These are phyloP conservation scores for Colletotrichum abscissum DNA, from an alignment of 2,329 filamentous ascomycete genomes.

Conservation along the genomic window DNA sequence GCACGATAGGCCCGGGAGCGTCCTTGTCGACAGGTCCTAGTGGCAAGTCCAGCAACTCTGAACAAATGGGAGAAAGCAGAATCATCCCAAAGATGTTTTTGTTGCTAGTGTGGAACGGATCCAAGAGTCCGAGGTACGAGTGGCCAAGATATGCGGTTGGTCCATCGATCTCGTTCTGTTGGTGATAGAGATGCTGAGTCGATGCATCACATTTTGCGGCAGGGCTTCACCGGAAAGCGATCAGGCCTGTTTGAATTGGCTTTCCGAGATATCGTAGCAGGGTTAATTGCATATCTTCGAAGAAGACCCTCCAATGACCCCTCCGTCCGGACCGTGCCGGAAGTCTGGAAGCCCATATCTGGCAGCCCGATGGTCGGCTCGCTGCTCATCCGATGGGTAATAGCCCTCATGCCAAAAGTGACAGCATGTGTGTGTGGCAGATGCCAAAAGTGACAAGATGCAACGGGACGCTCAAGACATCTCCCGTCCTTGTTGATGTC, in stretches of 20 bases:
- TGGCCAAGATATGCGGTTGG: neutral
- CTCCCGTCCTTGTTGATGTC: neutral
- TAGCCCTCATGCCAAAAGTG: neutral
- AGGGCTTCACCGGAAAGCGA: neutral
- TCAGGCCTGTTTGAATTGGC: conserved; percentile 9
- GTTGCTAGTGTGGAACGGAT: neutral
- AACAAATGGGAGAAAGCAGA: neutral
- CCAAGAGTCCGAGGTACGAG: neutral
- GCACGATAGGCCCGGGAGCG: neutral
- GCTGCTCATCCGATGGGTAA: neutral
- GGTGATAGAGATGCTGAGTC: neutral
- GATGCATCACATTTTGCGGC: neutral
- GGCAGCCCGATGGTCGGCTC: neutral
- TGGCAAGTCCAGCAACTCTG: neutral
- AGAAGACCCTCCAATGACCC: neutral
- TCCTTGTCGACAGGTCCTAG: neutral
- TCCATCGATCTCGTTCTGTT: neutral
- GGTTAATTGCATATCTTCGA: neutral
- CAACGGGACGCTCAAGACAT: neutral
- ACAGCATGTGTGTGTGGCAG: neutral
- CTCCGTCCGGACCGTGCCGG: conserved; percentile 3
- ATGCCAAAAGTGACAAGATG: conserved; percentile 6
- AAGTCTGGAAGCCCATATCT: neutral
- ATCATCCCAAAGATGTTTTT: neutral
- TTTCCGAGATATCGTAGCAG: neutral